These are phyloP conservation scores for Neurospora sp. DNA, from an alignment of 495 filamentous ascomycete species.

Conservation along the genomic window DNA sequence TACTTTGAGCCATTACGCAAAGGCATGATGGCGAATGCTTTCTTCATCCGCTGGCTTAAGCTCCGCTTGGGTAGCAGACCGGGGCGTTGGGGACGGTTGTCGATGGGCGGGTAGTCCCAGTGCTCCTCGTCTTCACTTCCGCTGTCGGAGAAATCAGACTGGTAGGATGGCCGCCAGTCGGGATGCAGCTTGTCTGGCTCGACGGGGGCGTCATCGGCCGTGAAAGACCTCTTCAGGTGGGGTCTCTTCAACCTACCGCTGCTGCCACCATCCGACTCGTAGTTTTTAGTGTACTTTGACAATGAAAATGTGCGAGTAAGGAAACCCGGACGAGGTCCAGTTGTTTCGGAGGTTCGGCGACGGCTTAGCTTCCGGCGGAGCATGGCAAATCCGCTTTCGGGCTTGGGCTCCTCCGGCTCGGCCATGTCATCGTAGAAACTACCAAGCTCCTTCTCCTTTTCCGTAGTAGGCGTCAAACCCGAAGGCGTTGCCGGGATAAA, in stretches of 20 bases:
- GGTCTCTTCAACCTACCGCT: conserved; percentile 31
- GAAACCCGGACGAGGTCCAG: conserved; percentile 24
- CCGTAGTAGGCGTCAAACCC: conserved; percentile 40
- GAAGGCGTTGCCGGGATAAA: conserved; percentile 66
- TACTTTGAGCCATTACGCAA: conserved; percentile 17
- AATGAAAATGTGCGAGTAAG: conserved; percentile 35
- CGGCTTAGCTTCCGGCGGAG: conserved; percentile 48
- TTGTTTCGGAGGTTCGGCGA: conserved; percentile 45
- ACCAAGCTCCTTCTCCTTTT: conserved; percentile 44
- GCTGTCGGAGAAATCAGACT: conserved; percentile 51
- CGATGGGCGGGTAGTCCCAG: conserved; percentile 27
- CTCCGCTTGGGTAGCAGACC: conserved; percentile 32
- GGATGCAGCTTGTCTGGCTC: conserved; percentile 59
- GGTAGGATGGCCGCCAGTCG: conserved; percentile 67
- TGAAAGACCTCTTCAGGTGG: conserved; percentile 22
- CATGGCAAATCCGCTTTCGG: conserved; percentile 39
- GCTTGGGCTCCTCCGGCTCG: conserved; percentile 13
- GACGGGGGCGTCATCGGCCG: conserved; percentile 28
- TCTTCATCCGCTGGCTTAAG: conserved; percentile 34
- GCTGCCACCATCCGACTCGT: conserved; percentile 7
- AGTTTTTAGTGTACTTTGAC: conserved; percentile 16
- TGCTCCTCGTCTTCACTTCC: conserved; percentile 34
- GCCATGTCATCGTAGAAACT: conserved; percentile 32
- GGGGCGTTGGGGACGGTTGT: conserved; percentile 27
- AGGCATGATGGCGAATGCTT: conserved; percentile 44